Percentiles rank a stretch among this genome's conserved stretches.
Conservation (phyloP, 2,329 filamentous ascomycete genomes). For the Niveomyces coronatus region DNA sequence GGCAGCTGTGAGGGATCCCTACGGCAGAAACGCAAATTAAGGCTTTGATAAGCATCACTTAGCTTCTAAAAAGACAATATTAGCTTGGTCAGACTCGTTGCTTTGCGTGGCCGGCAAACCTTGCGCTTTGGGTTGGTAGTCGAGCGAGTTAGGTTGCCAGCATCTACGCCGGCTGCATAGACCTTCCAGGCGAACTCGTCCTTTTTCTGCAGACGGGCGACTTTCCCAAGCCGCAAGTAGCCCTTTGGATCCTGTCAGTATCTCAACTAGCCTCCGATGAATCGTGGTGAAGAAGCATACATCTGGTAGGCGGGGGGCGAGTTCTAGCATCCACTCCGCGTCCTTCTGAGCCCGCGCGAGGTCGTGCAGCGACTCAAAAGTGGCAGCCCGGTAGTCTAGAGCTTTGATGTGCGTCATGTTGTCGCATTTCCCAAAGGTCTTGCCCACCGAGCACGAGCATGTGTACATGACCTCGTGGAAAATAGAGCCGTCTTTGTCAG, state of each 20-base stretch:
- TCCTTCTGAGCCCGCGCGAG: conserved; percentile 28
- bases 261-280: no score
- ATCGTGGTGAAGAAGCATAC: conserved; percentile 16
- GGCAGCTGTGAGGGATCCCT: conserved; percentile 27
- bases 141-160: conserved; percentile 18
- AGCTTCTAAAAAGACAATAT: conserved; percentile 21
- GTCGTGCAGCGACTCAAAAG: conserved; percentile 28
- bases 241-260: conserved; percentile 21
- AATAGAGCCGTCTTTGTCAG: conserved; percentile 23
- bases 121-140: conserved; percentile 22
- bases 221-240: conserved; percentile 31
- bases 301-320: conserved; percentile 30
- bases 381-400: conserved; percentile 30
- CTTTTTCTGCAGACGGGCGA: conserved; percentile 27
- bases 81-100: neutral
- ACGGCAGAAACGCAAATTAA: conserved; percentile 23
- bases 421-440: conserved; percentile 29
- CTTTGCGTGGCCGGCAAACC: conserved; percentile 14
- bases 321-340: conserved; percentile 33
- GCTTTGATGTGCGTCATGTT: conserved; percentile 28
- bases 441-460: conserved; percentile 26
- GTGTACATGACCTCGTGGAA: conserved; percentile 32
- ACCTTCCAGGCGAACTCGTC: conserved; percentile 29
- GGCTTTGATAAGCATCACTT: conserved; percentile 22
- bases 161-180: conserved; percentile 29